Percentiles rank a stretch among this genome's conserved stretches.
These are phyloP conservation scores for Symbiodinium natans DNA, from an alignment of 73 alveolate genomes.

Conservation along the genomic window DNA sequence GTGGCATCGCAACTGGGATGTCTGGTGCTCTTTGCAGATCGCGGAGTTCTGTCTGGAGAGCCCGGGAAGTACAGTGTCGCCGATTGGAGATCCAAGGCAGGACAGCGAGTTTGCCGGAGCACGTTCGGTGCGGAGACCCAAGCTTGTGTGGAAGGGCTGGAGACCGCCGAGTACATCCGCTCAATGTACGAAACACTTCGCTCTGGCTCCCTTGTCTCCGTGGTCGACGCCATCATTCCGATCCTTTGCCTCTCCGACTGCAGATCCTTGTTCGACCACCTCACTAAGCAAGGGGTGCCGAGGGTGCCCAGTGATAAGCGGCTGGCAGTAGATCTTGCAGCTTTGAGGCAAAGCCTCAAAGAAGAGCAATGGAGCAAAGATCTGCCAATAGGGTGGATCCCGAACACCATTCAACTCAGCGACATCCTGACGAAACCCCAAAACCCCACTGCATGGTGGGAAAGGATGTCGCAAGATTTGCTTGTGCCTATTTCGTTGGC, in stretches of 20 bases:
- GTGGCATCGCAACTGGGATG: too few species aligned
- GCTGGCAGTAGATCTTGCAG: background rate
- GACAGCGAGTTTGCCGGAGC: background rate
- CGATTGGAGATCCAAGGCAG: background rate
- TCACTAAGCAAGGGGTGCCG: background rate
- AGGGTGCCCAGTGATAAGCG: background rate
- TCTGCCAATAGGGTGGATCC: background rate
- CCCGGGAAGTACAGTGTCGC: background rate
- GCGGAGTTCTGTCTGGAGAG: background rate
- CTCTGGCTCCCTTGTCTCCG: background rate
- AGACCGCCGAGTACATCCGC: background rate
- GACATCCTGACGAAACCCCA: background rate
- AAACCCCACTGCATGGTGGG: background rate
- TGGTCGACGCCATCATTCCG: background rate
- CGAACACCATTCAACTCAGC: background rate
- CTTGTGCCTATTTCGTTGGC: background rate
- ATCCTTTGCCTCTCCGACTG: background rate
- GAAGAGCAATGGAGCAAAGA: background rate
- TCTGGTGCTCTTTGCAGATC: background rate
- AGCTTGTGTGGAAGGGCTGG: background rate
- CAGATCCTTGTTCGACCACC: background rate
- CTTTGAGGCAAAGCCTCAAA: background rate
- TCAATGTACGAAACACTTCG: background rate
- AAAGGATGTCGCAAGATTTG: too few species aligned
- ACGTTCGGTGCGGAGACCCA: background rate